Base-by-base conservation (phyloP, 2,329 filamentous ascomycete genomes). In the Zarea fungicola region DNA sequence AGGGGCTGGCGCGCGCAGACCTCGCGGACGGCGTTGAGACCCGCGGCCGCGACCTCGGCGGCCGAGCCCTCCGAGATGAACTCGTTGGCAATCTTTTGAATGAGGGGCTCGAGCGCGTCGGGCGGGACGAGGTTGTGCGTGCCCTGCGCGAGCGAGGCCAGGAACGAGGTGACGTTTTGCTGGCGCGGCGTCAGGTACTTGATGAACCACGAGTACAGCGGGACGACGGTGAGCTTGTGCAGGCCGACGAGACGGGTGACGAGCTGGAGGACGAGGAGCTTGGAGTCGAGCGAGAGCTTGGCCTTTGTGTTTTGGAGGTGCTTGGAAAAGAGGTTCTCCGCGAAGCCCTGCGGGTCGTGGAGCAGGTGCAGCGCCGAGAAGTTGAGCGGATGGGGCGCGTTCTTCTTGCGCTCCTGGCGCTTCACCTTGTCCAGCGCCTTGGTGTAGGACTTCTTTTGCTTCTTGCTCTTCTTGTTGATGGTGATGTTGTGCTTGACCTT, bases 391-490 rank as follows among this genome's bases (percentile, higher is more conserved):
- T 95, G 88, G 4, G 90, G 88, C 55, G 88, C 81, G 55, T 82
- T 81, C 79, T 96, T 96, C 75, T 95, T 95, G 62, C 83, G 84
- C 64, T 96, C 89, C 62, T 85, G 81, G 62, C 77, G 83, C 72
- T 89, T 95, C 34, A 96, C 79, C 55, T 84, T 88, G n/a, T 83
- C 80, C 4, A 90, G 79, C 0, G 93, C 93, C 64, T 83, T 89
- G 49, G 87, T 87, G 45, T 96, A 80, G 26, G 82, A 79, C 59
- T 85, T 87, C 44, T 84, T 80, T 57, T 88, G 84, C 75, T 97
- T 97, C 65, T 87, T 92, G 14, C 83, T 87, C 75, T 97, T 99
- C 71, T 97, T 99, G 75, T 96, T 97, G 72, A 97, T 95, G 36
- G 83, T 86, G 23, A 83, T 78, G 66, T 93, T 87, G 66, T 96